These are phyloP conservation scores for Obelidium mucronatum DNA, from an alignment of 192 early-diverging fungal species.

Conservation along the genomic window DNA sequence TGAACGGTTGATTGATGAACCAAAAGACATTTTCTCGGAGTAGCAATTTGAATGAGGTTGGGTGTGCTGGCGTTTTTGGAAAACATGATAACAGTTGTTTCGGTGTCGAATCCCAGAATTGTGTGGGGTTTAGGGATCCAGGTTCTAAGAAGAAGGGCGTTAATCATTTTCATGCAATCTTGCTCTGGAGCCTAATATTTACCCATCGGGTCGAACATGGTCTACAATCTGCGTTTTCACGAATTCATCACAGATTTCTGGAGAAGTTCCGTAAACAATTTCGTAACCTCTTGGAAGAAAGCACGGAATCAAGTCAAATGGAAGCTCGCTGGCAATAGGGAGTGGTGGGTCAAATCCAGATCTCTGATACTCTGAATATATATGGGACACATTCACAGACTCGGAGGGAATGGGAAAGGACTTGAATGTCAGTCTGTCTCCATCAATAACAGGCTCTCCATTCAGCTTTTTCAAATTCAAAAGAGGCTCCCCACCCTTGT, in stretches of 20 bases:
- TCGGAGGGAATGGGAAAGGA: not conserved
- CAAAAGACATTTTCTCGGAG: slow-evolving; percentile 5
- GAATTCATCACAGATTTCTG: slow-evolving; percentile 10
- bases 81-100: slow-evolving; percentile 16
- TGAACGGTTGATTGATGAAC: not conserved
- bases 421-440: not conserved
- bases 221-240: not conserved
- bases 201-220: not conserved
- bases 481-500: not conserved
- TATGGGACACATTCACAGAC: not conserved
- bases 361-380: slow-evolving; percentile 14
- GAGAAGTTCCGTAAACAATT: slow-evolving; percentile 14
- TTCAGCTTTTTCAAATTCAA: not conserved
- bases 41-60: slow-evolving; percentile 18
- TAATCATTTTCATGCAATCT: too few species aligned
- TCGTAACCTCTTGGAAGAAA: slow-evolving; percentile 7
- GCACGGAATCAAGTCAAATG: not conserved
- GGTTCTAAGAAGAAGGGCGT: too few species aligned
- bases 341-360: slow-evolving; percentile 23
- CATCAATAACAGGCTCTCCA: not conserved
- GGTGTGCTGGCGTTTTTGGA: not conserved
- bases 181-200: too few species aligned
- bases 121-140: slow-evolving; percentile 15
- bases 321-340: slow-evolving; percentile 4
- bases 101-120: slow-evolving; percentile 23